A percentile compares a stretch with the other conserved stretches of the same genome.
Conservation (phyloP, 495 filamentous ascomycete genomes). For the Aspergillus campestris region DNA sequence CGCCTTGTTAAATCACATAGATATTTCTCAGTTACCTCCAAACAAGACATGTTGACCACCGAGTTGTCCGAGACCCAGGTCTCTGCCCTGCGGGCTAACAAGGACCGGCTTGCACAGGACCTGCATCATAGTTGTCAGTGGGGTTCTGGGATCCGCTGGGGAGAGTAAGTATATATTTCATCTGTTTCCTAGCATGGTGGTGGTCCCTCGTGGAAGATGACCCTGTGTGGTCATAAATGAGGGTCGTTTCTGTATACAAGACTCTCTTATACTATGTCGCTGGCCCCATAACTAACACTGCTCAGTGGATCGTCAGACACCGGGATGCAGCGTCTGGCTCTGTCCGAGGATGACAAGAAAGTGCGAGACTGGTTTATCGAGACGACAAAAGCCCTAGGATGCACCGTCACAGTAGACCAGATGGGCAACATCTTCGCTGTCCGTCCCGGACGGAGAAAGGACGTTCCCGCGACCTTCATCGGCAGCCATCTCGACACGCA, state of each 20-base stretch:
- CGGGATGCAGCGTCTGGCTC: constrained; percentile 58
- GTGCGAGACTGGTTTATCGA: constrained; percentile 70
- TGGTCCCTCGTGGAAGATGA: not conserved
- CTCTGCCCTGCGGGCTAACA: constrained; percentile 46
- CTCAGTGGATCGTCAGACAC: constrained; percentile 48
- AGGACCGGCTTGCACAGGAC: constrained; percentile 49
- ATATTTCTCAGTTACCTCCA: constrained; percentile 20
- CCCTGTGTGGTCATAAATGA: not conserved
- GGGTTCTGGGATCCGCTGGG: constrained; percentile 56
- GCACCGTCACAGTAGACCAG: constrained; percentile 50
- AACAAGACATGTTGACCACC: constrained; percentile 30
- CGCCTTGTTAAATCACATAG: constrained; percentile 5
- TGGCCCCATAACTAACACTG: not conserved
- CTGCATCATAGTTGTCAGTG: constrained; percentile 62
- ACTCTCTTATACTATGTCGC: no score
- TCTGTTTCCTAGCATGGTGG: not conserved
- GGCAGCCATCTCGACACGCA: constrained; percentile 75
- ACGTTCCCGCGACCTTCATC: constrained; percentile 55
- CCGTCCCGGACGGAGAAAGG: constrained; percentile 46
- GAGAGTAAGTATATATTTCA: constrained; percentile 40
- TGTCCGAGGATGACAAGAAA: constrained; percentile 62
- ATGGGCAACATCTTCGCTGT: constrained; percentile 77
- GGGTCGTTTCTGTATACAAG: no score
- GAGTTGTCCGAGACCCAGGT: constrained; percentile 34
- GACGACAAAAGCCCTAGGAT: constrained; percentile 54